Evolutionary conservation across 352 stramenopile genomes (phyloP).

Genomic region (Phytophthora pisi): DNA sequence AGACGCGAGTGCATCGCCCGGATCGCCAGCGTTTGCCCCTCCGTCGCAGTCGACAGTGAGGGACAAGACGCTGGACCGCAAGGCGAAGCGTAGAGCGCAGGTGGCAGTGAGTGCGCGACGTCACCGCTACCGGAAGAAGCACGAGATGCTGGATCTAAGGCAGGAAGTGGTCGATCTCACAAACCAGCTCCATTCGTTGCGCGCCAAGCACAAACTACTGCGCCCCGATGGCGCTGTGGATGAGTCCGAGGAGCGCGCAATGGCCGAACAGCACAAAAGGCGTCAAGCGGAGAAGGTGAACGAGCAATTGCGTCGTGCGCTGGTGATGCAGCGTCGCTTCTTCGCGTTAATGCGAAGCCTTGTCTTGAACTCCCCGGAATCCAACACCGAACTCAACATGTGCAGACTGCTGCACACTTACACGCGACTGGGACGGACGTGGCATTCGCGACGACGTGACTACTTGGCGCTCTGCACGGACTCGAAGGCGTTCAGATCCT

Average conservation of each 20-base stretch:
- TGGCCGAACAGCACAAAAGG: slow-evolving; percentile 41
- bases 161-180: slow-evolving; percentile 44
- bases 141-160: slow-evolving; percentile 48
- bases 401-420: slow-evolving; percentile 58
- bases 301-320: slow-evolving; percentile 51
- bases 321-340: slow-evolving; percentile 58
- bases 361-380: slow-evolving; percentile 32
- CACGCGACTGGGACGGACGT: slow-evolving; percentile 48
- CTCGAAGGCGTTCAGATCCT: slow-evolving; percentile 56
- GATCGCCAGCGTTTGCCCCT: slow-evolving; percentile 2
- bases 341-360: slow-evolving; percentile 44
- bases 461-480: slow-evolving; percentile 49
- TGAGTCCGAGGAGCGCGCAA: slow-evolving; percentile 39
- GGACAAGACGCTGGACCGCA: slow-evolving; percentile 16
- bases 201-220: slow-evolving; percentile 39
- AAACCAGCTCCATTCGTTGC: slow-evolving; percentile 36
- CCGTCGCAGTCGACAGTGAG: background rate
- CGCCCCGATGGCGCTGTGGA: slow-evolving; percentile 27
- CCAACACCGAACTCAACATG: slow-evolving; percentile 54
- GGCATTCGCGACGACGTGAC: slow-evolving; percentile 47
- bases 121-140: slow-evolving; percentile 44
- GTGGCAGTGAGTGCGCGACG: slow-evolving; percentile 30
- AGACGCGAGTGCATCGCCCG: slow-evolving; percentile 9
- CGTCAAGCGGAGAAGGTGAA: slow-evolving; percentile 44
- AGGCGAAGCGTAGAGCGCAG: slow-evolving; percentile 26